Base-by-base conservation (phyloP, 768 basidiomycete genomes). In the Lentinula guzmanii region DNA sequence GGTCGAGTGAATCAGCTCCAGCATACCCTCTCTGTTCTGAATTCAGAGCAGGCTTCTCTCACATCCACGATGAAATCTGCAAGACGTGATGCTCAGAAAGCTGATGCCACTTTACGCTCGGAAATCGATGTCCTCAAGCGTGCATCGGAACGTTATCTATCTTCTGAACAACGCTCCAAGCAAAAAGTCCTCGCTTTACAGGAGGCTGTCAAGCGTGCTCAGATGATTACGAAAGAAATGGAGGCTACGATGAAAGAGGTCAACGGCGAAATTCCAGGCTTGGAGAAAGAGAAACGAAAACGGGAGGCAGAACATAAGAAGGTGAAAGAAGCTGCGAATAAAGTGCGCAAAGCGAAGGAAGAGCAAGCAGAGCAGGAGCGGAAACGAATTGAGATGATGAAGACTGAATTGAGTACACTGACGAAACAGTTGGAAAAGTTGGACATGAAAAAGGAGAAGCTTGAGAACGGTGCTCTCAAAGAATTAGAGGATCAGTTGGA, bases 111-210 rank as follows among this genome's bases (percentile, higher is more conserved):
- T 5, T 78, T 96, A 24, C 89, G 90, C 34, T 77, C 86, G 2
- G 93, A 96, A 73, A 93, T 96, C 48, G 91, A 95, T 39, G 81
- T 83, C 0, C 79, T 95, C 58, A 92, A 90, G 70, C 84, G 91
- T 4, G 84, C 91, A 1, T 87, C 88, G 3, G 94, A 96, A 66
- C 93, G 93, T 66, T 83, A 89, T 60, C 75, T 82, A 0, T 79
- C 84, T 1, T 81, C 83, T 2, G 95, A 98, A 70, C 78, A 84
- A 24, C 83, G 93, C n/a, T 86, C 88, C 9, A 85, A 86, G 48
- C 94, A 96, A 70, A 95, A 93, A 66, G 85, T 89, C 9, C 80
- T 94, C 10, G 91, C 95, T 1, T 75, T 96, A 42, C 93, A 95
- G 70, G 93, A 96, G 68, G 90, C 93, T 2, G 86, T 89, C 11